Percentiles rank a stretch among this genome's conserved stretches.
Evolutionary conservation across 805 yeast species (phyloP).

Genomic region (Ogataea pini): DNA sequence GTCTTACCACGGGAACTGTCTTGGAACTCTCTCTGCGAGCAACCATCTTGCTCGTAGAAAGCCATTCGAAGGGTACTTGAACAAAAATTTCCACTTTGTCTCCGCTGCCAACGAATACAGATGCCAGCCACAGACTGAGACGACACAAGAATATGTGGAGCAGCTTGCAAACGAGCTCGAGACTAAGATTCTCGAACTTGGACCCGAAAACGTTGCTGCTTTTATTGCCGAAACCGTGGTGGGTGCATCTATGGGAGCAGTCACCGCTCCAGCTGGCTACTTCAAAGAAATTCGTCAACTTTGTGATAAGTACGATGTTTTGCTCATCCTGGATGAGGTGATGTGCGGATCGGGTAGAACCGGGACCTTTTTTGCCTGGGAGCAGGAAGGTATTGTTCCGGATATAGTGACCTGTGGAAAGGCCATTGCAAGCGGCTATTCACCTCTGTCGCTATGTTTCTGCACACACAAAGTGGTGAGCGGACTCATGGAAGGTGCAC

Average conservation of each 20-base stretch:
- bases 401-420: constrained; percentile 51
- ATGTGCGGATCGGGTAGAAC: constrained; percentile 58
- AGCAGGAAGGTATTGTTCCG: constrained; percentile 44
- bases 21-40: constrained; percentile 42
- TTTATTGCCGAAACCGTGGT: constrained; percentile 29
- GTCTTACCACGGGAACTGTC: constrained; percentile 48
- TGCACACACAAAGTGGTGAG: constrained; percentile 34
- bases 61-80: constrained; percentile 32
- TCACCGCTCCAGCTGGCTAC: constrained; percentile 36
- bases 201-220: constrained; percentile 28
- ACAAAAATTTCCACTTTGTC: constrained; percentile 26
- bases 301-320: constrained; percentile 50
- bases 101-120: constrained; percentile 24
- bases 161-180: constrained; percentile 28
- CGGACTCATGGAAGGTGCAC: constrained; percentile 31
- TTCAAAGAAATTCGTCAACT: constrained; percentile 42
- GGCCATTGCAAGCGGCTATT: constrained; percentile 47
- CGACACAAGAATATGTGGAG: constrained; percentile 19
- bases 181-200: constrained; percentile 23
- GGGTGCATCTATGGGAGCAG: constrained; percentile 26
- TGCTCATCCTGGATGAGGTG: constrained; percentile 52
- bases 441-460: constrained; percentile 41
- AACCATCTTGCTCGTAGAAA: constrained; percentile 37
- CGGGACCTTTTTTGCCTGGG: constrained; percentile 51
- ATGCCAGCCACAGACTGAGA: constrained; percentile 10